A percentile compares a stretch with the other conserved stretches of the same genome.
Conservation (phyloP, 106 monocot genomes). For the Ottelia alismoides region DNA sequence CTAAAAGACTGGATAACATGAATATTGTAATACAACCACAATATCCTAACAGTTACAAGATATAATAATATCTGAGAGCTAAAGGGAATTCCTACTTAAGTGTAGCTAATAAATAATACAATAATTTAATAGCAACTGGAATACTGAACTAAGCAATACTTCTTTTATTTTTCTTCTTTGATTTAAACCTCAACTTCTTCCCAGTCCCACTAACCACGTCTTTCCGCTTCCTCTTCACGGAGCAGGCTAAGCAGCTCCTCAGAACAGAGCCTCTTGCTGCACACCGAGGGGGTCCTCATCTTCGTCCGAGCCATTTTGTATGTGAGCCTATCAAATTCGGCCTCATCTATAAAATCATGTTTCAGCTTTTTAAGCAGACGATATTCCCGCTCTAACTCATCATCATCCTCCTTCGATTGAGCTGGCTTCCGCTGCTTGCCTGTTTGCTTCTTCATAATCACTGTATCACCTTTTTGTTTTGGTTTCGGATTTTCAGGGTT, state of each 20-base stretch:
- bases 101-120: too few species aligned
- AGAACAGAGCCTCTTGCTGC: background rate
- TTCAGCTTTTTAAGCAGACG: constrained; percentile 84
- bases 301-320: constrained; percentile 25
- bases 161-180: too few species aligned
- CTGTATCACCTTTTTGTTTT: background rate
- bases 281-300: background rate
- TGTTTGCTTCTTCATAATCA: constrained; percentile 54
- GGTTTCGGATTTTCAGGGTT: constrained; percentile 28
- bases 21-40: too few species aligned
- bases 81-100: too few species aligned
- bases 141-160: too few species aligned
- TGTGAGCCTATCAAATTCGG: constrained; percentile 70
- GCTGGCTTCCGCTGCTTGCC: constrained; percentile 62
- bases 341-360: constrained; percentile 70
- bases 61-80: too few species aligned
- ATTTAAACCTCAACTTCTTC: too few species aligned
- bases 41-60: too few species aligned
- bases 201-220: too few species aligned
- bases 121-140: too few species aligned
- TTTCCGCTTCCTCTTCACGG: background rate
- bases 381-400: constrained; percentile 77
- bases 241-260: background rate
- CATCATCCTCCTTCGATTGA: constrained; percentile 74
- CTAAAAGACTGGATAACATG: too few species aligned